Base-by-base conservation (phyloP, 257 asterid genomes). In the Osmanthus fragrans region DNA sequence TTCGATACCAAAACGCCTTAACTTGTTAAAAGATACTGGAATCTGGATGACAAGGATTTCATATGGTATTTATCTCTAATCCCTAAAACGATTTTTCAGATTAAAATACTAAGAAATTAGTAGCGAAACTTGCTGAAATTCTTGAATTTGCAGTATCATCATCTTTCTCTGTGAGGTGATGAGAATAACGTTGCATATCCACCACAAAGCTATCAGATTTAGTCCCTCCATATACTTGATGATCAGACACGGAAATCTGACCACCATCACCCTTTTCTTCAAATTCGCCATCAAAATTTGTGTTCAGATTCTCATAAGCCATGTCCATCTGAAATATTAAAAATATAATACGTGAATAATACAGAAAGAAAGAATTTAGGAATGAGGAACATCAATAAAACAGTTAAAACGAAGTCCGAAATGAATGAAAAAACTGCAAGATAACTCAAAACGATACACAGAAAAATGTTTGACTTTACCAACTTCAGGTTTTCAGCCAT, bases 131-230 rank as follows among this genome's bases (percentile, higher is more conserved):
- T 63, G 92, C 97, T 6, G 88, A 80, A 74, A 85, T 83, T 86
- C 94, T 92, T 65, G 98, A 89, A 82, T 89, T 89, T 72, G 85
- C 73, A 12, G 13, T 23, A 56, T 73, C 81, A 1, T 40, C 67
- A 21, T 89, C 96, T 75, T 83, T 92, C 72, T 89, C 92, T 9
- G 76, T 67, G 39, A 83, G 78, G 68, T 58, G 66, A 58, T 82
- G 96, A 32, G 93, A 83, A 54, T 90, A 83, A 0, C 90, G 87
- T 37, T 90, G 94, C 88, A 92, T 90, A 68, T 94, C 96, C 72
- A 92, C 86, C 70, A 88, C 88, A 81, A 91, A 89, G 78, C 90
- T 84, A 30, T 92, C 92, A 8, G 92, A 56, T 67, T 84, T 82
- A 39, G 71, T 30, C 75, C 18, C 66, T 45, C 78, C 85, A 45